Conservation (phyloP, 306 rosid species). For the Hippophae tibetana region DNA sequence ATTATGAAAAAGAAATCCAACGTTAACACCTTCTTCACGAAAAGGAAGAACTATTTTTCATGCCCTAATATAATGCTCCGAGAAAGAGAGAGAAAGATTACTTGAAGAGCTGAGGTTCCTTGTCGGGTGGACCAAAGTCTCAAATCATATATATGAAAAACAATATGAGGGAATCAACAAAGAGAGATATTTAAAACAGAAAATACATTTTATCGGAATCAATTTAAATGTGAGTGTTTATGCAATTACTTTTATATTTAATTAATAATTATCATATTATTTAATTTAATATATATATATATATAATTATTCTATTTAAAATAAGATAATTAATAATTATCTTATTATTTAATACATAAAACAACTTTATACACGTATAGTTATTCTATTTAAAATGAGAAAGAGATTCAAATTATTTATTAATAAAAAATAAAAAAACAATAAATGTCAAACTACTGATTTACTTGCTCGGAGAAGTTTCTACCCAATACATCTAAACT, state of each 20-base stretch:
- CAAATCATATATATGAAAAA: slow-evolving; percentile 14
- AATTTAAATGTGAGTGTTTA: too few relatives aligned
- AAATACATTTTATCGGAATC: too few relatives aligned
- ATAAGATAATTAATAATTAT: too few relatives aligned
- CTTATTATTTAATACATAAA: too few relatives aligned
- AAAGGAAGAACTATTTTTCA: neutral
- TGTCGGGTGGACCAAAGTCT: slow-evolving; percentile 48
- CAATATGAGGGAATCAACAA: neutral
- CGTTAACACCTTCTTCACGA: slow-evolving; percentile 16
- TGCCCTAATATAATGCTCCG: neutral
- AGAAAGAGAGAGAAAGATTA: slow-evolving; percentile 22
- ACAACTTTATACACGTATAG: too few relatives aligned
- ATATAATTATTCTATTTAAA: too few relatives aligned
- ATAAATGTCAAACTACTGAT: slow-evolving; percentile 66
- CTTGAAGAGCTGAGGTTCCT: slow-evolving; percentile 44
- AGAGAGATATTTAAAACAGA: too few relatives aligned
- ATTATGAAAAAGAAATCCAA: neutral
- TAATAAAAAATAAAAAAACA: slow-evolving; percentile 4
- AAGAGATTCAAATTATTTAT: neutral
- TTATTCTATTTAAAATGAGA: too few relatives aligned
- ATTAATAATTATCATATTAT: too few relatives aligned
- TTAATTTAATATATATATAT: too few relatives aligned
- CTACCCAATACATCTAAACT: slow-evolving; percentile 71
- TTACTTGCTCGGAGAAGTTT: slow-evolving; percentile 58
- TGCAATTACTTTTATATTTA: too few relatives aligned